Conservation (phyloP, 2,329 filamentous ascomycete genomes). For the Aspergillus sp. region DNA sequence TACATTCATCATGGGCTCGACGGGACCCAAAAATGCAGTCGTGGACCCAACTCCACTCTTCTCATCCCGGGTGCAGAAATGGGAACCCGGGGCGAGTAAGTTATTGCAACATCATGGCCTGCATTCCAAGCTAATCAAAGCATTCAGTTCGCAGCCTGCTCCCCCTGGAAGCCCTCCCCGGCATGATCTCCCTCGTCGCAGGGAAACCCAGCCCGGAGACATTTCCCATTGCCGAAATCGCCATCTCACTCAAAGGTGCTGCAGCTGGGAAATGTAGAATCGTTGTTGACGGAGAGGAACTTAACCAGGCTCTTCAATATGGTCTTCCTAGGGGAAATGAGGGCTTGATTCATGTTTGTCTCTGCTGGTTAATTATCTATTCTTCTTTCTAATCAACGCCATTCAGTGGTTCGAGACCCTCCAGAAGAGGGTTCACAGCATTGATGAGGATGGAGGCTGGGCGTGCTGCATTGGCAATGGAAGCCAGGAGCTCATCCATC, state of each 20-base stretch:
- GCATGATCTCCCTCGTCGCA: conserved; percentile 1
- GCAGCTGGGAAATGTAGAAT: neutral
- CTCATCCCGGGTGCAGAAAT: neutral
- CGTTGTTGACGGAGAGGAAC: neutral
- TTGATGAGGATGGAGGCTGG: conserved; percentile 1
- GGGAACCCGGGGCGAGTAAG: conserved; percentile 2
- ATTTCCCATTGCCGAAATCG: conserved; percentile 1
- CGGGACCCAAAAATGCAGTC: neutral
- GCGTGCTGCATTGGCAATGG: conserved; percentile 8
- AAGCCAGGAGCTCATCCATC: conserved; percentile 7
- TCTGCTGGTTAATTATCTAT: neutral
- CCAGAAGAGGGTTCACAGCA: conserved; percentile 1
- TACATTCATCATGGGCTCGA: neutral
- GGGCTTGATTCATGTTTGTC: neutral
- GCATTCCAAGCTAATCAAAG: neutral
- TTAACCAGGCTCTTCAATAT: neutral
- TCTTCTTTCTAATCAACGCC: neutral
- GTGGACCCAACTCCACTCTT: conserved; percentile 1
- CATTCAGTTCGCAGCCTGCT: conserved; percentile 1
- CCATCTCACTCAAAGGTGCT: neutral
- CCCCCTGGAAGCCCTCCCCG: neutral
- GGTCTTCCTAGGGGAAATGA: neutral
- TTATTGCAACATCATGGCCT: neutral
- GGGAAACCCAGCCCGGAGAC: conserved; percentile 4
- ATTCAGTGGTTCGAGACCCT: conserved; percentile 1